phyloP scores from a whole-genome alignment of 179 eudicot species.

The Gypsophila paniculata region DNA sequence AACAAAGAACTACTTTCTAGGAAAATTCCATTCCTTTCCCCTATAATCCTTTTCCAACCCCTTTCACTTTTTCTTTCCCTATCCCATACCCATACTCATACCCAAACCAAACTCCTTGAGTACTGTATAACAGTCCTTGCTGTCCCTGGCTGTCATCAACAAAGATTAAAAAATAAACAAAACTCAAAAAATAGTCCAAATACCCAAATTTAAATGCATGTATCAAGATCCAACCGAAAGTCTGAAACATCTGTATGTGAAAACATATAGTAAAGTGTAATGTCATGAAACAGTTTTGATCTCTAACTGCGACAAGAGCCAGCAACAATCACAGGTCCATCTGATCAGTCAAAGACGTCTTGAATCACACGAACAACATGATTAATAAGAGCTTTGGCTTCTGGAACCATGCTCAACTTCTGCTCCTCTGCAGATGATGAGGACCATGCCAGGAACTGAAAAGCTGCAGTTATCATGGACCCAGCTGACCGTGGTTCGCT shows the following conservation, averaged over 20 bases:
- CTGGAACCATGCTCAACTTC: constrained; percentile 28
- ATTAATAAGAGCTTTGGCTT: constrained; percentile 33
- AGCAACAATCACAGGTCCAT: not conserved
- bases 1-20: too few species aligned
- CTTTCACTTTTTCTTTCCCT: too few species aligned
- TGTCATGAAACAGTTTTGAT: not conserved
- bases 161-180: not conserved
- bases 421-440: constrained; percentile 23
- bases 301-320: not conserved
- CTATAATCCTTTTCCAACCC: too few species aligned
- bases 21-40: too few species aligned
- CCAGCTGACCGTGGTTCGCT: constrained; percentile 27
- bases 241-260: not conserved
- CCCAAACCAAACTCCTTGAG: too few species aligned
- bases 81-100: too few species aligned
- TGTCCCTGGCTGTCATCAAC: not conserved
- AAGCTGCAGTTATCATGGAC: constrained; percentile 50
- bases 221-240: constrained; percentile 2
- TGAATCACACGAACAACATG: constrained; percentile 41
- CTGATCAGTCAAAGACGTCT: constrained; percentile 32
- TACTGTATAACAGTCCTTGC: not conserved
- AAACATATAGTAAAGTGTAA: not conserved
- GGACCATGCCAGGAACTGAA: constrained; percentile 42
- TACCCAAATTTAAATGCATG: not conserved
- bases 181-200: not conserved